Evolutionary conservation across 2,329 filamentous ascomycete genomes (phyloP).

Genomic region (Ceratocystiopsis minuta): DNA sequence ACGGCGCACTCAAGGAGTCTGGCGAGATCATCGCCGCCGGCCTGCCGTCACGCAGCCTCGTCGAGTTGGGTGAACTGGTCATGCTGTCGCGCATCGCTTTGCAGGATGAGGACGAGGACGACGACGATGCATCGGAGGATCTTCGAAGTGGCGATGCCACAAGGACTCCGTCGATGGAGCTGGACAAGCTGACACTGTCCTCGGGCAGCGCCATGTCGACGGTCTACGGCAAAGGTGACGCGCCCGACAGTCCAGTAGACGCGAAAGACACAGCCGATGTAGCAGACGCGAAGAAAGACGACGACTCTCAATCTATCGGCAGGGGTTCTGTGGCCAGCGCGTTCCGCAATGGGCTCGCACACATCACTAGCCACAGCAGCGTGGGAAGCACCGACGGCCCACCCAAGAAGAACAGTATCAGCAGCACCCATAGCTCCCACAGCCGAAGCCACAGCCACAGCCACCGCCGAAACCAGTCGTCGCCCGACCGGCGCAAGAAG

Average conservation of each 20-base stretch:
- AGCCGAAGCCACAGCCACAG: no score
- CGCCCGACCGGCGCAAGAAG: conserved; percentile 11
- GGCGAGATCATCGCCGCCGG: conserved; percentile 73
- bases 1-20: conserved; percentile 63
- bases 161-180: conserved; percentile 1
- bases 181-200: conserved; percentile 6
- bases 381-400: no score
- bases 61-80: conserved; percentile 75
- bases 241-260: not conserved
- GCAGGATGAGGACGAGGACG: conserved; percentile 19
- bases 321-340: not conserved
- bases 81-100: conserved; percentile 33
- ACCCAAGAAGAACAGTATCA: no score
- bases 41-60: conserved; percentile 54
- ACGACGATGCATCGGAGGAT: conserved; percentile 8
- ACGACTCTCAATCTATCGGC: conserved; percentile 3
- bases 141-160: not conserved
- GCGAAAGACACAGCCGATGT: no score
- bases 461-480: conserved; percentile 9
- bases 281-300: not conserved
- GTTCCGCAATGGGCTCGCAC: not conserved
- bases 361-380: no score
- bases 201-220: conserved; percentile 3
- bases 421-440: no score
- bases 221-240: conserved; percentile 1